Conservation (phyloP, 768 basidiomycete species). For the Pluteus cervinus region DNA sequence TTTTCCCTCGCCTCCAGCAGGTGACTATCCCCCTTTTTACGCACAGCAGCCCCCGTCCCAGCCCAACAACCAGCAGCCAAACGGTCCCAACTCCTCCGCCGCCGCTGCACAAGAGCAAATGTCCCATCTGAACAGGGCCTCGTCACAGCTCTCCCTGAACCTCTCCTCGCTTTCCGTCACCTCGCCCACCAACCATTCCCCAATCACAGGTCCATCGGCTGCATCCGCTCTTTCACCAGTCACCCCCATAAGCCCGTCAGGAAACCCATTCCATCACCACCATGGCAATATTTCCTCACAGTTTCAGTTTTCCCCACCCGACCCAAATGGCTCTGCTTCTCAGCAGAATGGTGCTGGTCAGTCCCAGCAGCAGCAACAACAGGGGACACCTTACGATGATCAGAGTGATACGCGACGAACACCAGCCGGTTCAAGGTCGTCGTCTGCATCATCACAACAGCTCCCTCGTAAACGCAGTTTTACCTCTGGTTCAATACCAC, state of each 20-base stretch:
- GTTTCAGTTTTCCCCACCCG: conserved; percentile 46
- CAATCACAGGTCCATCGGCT: conserved; percentile 44
- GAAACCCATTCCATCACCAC: conserved; percentile 33
- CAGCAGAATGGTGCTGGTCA: conserved; percentile 17
- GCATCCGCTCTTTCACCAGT: conserved; percentile 40
- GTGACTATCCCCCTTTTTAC: conserved; percentile 22
- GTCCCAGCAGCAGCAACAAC: conserved; percentile 18
- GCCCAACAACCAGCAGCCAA: conserved; percentile 10
- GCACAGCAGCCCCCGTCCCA: conserved; percentile 18
- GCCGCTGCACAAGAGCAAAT: conserved; percentile 9
- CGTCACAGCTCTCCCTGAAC: conserved; percentile 57
- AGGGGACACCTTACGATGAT: conserved; percentile 19
- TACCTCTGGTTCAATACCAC: conserved; percentile 24
- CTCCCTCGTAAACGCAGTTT: conserved; percentile 68
- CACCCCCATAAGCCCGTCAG: conserved; percentile 56
- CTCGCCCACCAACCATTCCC: conserved; percentile 61
- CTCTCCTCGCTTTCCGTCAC: conserved; percentile 60
- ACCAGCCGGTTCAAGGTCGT: conserved; percentile 27
- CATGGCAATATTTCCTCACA: conserved; percentile 22
- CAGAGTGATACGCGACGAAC: conserved; percentile 22
- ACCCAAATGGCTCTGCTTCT: conserved; percentile 18
- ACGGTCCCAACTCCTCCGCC: background rate
- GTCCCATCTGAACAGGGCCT: conserved; percentile 15
- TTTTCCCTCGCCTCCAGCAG: conserved; percentile 25
- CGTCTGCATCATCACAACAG: conserved; percentile 48